Base-by-base conservation (phyloP, 1,284 basidiomycete genomes). In the Laetiporus sulphureus region DNA sequence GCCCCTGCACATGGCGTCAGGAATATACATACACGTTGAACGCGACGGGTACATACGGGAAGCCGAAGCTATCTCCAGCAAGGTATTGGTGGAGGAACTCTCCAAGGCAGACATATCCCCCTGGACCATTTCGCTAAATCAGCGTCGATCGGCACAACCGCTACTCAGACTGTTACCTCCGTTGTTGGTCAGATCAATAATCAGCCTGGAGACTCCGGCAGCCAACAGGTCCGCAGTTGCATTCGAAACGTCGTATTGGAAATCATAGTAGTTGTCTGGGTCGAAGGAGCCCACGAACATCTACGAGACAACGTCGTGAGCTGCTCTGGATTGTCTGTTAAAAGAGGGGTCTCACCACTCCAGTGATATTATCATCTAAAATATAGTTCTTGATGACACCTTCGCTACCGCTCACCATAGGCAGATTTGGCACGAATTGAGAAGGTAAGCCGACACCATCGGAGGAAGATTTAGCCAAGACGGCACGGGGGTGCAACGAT, bases 251-350 rank as follows among this genome's bases (percentile, higher is more conserved):
- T 82, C 77, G 0, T 58, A 56, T 56, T 78, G 75, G 67, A 81
- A 82, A 30, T 63, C 61, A 38, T 62, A 50, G 53, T 73, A 78
- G 33, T 67, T 64, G 16, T 55, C 60, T n/a, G 52, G 56, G n/a
- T 59, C 65, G 51, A 83, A 83, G 0, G 77, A 77, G 11, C 79
- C 76, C 4, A 79, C 68, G 51, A 75, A 79, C 73, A 79, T 77
- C 76, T 76, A 44, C 18, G 16, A 37, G 23, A 40, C 36, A 25
- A 8, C 1, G 33, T 19, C n/a, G 15, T 39, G 7, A 34, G 5
- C 13, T 15, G n/a, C n/a, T n/a, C n/a, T n/a, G n/a, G n/a, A n/a
- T n/a, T n/a, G n/a, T n/a, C n/a, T n/a, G n/a, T n/a, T n/a, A n/a
- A n/a, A n/a, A n/a, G n/a, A n/a, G n/a, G n/a, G n/a, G n/a, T n/a